Evolutionary conservation across 2,329 filamentous ascomycete genomes (phyloP).

Genomic region (Sordariomycetes sp.): DNA sequence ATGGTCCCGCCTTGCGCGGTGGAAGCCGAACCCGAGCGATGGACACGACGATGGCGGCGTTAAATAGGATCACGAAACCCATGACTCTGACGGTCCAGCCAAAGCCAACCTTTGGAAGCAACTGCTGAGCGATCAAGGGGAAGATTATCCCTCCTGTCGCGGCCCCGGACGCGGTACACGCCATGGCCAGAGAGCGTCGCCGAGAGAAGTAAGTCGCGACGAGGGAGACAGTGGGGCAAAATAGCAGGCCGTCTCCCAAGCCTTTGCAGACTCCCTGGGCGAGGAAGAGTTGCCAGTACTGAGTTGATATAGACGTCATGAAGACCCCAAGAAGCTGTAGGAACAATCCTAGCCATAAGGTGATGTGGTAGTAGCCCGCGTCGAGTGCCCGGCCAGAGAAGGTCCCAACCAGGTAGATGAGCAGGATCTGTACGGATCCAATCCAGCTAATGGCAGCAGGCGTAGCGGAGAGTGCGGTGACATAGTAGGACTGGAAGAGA

Average conservation of each 20-base stretch:
- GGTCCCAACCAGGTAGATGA: slow-evolving; percentile 40
- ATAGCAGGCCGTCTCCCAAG: slow-evolving; percentile 47
- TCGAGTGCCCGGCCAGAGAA: slow-evolving; percentile 40
- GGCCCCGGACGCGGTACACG: slow-evolving; percentile 46
- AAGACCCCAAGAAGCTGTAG: slow-evolving; percentile 34
- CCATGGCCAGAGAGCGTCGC: slow-evolving; percentile 45
- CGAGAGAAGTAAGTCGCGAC: slow-evolving; percentile 52
- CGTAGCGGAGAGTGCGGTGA: slow-evolving; percentile 17
- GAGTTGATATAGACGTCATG: slow-evolving; percentile 23
- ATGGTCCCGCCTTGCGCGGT: slow-evolving; percentile 21
- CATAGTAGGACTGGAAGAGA: slow-evolving; percentile 39
- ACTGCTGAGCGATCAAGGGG: slow-evolving; percentile 18
- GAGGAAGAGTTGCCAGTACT: slow-evolving; percentile 42
- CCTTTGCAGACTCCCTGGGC: slow-evolving; percentile 41
- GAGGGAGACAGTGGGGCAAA: slow-evolving; percentile 50
- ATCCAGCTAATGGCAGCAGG: slow-evolving; percentile 38
- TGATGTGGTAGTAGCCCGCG: slow-evolving; percentile 33
- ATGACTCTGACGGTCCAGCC: slow-evolving; percentile 43
- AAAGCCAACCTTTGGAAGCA: slow-evolving; percentile 11
- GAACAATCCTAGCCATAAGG: slow-evolving; percentile 24
- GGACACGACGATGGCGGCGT: slow-evolving; percentile 20
- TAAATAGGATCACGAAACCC: slow-evolving; percentile 41
- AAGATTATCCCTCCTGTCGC: slow-evolving; percentile 46
- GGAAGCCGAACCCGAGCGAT: slow-evolving; percentile 26
- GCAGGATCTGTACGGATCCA: slow-evolving; percentile 38